A percentile compares a stretch with the other conserved stretches of the same genome.
phyloP scores from a whole-genome alignment of 106 monocot genomes.

The Phalaenopsis aphrodite region DNA sequence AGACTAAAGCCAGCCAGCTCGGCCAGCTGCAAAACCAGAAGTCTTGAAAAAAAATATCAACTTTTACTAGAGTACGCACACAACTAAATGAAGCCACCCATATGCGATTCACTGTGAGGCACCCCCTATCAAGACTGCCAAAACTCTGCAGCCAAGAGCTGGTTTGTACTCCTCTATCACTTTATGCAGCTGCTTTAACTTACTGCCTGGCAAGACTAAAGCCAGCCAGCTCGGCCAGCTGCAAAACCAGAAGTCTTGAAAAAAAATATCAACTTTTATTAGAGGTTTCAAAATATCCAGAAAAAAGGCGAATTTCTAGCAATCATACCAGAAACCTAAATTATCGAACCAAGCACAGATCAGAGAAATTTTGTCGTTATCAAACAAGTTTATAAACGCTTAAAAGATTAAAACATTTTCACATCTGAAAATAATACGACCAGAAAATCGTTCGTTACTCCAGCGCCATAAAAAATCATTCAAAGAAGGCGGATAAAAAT shows the following conservation, averaged over 20 bases:
- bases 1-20: constrained; percentile 61
- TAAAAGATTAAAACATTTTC: background rate
- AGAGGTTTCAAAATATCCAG: background rate
- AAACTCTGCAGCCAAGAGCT: constrained; percentile 57
- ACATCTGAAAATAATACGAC: background rate
- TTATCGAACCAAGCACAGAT: background rate
- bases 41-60: too few relatives aligned
- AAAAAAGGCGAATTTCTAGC: background rate
- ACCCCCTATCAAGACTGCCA: constrained; percentile 23
- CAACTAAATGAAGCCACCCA: background rate
- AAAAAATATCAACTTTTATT: too few relatives aligned
- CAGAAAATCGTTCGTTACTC: background rate
- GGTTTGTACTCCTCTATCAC: constrained; percentile 33
- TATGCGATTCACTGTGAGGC: constrained; percentile 9
- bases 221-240: constrained; percentile 91
- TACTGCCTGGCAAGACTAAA: constrained; percentile 52
- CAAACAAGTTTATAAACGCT: background rate
- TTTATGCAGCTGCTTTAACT: constrained; percentile 73
- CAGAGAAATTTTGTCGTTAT: background rate
- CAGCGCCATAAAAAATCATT: background rate
- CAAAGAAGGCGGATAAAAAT: background rate
- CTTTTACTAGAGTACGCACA: background rate
- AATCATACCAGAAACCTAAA: background rate
- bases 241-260: constrained; percentile 16
- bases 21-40: constrained; percentile 60